Evolutionary conservation across 208 protist genomes (phyloP), one percentile per base, ranked within the genome.

Genomic region (Phytomonas francai): DNA sequence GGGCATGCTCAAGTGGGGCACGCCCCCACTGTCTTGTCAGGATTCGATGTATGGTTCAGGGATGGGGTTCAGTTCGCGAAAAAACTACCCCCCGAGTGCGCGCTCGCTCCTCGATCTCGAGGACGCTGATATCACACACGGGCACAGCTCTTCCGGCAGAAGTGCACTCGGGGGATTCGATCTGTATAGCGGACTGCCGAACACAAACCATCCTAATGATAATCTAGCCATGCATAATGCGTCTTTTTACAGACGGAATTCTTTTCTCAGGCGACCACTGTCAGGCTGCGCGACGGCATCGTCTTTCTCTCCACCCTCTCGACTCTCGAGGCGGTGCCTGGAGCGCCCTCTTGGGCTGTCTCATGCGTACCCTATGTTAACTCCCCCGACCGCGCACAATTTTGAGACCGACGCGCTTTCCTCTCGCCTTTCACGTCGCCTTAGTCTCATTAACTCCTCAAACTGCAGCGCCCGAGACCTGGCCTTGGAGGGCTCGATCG

Each of bases 1-100:
- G 4, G 80, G 80, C 14, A 72, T 67, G 64, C 71, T 85, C 45
- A 59, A 68, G 19, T 79, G 81, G 14, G 28, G 49, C 25, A 25
- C 67, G 27, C 63, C 64, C 22, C 59, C 67, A 19, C 25, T 8
- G 32, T 45, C 34, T 45, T 7, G 25, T 42, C 7, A 31, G 51
- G 31, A 27, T 31, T 14, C 68, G 31, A 56, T 51, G 63, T 56
- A 32, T 54, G 22, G 45, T 54, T 54, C 19, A 54, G 22, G 16
- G 22, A 16, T 54, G 45, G 45, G 16, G 1, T 25, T 25, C 22
- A 25, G 19, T 54, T 25, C 45, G 19, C 45, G 45, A 54, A 54
- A 54, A 54, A 54, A 54, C 45, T 54, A 54, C 19, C 45, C 0
- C 45, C 45, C 45, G 45, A 54, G 45, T 54, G 45, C 45, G 19